Conservation (phyloP, 345 rosid species). For the Lepidium aucheri region DNA sequence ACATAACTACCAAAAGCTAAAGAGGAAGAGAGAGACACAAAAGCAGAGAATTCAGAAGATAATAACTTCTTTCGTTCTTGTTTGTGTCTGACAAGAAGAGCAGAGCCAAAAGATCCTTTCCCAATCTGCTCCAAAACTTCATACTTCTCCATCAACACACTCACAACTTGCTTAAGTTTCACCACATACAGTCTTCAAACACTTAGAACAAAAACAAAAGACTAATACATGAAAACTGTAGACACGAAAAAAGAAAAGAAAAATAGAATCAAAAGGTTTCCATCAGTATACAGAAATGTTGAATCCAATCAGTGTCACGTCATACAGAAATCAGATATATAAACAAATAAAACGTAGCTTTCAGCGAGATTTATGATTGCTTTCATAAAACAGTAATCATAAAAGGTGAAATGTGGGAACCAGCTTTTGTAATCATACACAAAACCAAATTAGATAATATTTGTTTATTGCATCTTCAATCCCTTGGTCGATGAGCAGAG, state of each 20-base stretch:
- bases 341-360: conserved; percentile 17
- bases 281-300: neutral
- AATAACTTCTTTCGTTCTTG: conserved; percentile 75
- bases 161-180: neutral
- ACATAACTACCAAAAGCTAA: neutral
- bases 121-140: conserved; percentile 92
- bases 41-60: neutral
- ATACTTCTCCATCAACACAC: conserved; percentile 64
- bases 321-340: neutral
- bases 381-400: conserved; percentile 25
- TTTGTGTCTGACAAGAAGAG: conserved; percentile 94
- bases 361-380: conserved; percentile 25
- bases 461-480: neutral
- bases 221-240: neutral
- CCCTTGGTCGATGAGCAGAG: conserved; percentile 13
- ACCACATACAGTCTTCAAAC: neutral
- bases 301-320: conserved; percentile 21
- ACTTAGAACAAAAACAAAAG: neutral
- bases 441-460: neutral
- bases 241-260: neutral
- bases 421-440: neutral
- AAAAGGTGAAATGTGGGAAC: neutral
- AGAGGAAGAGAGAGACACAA: neutral
- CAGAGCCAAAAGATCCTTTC: conserved; percentile 95
- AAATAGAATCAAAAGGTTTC: neutral